Conservation (phyloP, 305 asterid genomes). For the Fraxinus paxiana region DNA sequence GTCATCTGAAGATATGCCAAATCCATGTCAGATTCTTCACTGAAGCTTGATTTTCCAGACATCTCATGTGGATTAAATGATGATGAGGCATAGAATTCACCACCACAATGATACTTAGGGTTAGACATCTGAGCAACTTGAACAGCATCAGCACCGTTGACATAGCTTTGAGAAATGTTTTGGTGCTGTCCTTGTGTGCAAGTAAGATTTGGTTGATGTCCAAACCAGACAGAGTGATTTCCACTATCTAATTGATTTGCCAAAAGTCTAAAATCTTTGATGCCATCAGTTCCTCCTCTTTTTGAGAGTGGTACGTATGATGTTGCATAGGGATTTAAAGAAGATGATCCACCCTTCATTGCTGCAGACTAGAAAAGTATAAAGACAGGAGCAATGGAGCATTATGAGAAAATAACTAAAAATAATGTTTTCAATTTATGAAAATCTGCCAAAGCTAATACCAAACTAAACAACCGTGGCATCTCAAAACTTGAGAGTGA, state of each 20-base stretch:
- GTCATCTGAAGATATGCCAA: background rate
- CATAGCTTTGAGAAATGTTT: background rate
- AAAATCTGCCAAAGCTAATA: background rate
- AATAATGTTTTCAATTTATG: background rate
- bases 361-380: background rate
- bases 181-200: background rate
- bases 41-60: background rate
- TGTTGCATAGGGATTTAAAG: slow-evolving; percentile 5
- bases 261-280: background rate
- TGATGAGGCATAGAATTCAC: background rate
- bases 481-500: background rate
- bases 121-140: background rate
- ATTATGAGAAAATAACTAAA: background rate
- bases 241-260: background rate
- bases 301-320: background rate
- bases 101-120: background rate
- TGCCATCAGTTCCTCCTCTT: background rate
- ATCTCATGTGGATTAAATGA: background rate
- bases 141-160: background rate
- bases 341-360: background rate
- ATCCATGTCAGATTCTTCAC: slow-evolving; percentile 3
- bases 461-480: background rate
- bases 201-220: background rate
- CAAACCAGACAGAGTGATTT: background rate
- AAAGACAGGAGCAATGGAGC: background rate